Conservation (phyloP, 148 eudicot species). For the Nyssa sinensis region DNA sequence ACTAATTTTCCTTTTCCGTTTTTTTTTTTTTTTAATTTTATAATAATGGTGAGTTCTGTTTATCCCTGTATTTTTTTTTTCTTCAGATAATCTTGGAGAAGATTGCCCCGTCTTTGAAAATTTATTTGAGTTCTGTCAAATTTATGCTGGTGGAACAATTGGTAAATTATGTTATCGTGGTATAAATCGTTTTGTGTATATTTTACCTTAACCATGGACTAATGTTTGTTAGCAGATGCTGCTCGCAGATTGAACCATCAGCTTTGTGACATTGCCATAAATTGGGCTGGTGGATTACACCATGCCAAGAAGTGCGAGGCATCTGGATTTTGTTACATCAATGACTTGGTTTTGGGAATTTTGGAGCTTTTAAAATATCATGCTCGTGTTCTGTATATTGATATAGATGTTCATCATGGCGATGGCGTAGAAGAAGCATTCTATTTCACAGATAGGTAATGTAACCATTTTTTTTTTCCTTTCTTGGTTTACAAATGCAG, state of each 20-base stretch:
- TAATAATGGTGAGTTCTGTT: not conserved
- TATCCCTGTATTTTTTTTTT: constrained; percentile 4
- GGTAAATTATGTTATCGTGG: constrained; percentile 46
- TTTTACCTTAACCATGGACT: constrained; percentile 17
- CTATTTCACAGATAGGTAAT: constrained; percentile 90
- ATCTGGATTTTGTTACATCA: constrained; percentile 96
- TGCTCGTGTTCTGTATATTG: constrained; percentile 94
- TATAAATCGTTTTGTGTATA: not conserved
- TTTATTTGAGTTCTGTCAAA: constrained; percentile 95
- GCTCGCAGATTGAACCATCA: constrained; percentile 93
- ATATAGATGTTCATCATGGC: constrained; percentile 98
- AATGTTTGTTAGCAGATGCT: constrained; percentile 64
- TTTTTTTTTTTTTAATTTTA: constrained; percentile 3
- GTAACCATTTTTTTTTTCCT: not conserved
- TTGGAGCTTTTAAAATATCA: constrained; percentile 97
- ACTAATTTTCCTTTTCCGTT: not conserved
- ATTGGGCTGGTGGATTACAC: constrained; percentile 99
- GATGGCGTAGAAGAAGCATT: constrained; percentile 99
- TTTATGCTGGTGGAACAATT: constrained; percentile 99
- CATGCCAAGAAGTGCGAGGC: constrained; percentile 99
- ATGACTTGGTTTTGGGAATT: constrained; percentile 95
- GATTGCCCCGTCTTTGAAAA: constrained; percentile 97
- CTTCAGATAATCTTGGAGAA: constrained; percentile 91
- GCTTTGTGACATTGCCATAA: constrained; percentile 94
- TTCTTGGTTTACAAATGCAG: not conserved